These are phyloP conservation scores for Myriosclerotinia scirpicola DNA, from an alignment of 2,329 filamentous ascomycete genomes.

Conservation along the genomic window DNA sequence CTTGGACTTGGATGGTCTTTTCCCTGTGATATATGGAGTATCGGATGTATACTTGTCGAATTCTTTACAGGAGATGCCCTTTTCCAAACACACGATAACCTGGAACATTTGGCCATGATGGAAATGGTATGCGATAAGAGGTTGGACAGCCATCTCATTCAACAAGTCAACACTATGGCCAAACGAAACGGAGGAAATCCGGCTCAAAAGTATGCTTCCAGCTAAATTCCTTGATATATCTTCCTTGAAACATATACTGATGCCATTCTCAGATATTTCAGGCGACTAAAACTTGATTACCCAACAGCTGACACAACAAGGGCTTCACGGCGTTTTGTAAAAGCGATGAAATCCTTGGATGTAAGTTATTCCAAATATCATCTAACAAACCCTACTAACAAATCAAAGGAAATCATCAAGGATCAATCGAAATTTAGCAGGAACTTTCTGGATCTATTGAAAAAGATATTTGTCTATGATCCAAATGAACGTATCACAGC, in stretches of 20 bases:
- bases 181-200: conserved; percentile 58
- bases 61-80: conserved; percentile 71
- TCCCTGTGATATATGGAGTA: conserved; percentile 73
- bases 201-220: conserved; percentile 60
- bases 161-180: conserved; percentile 56
- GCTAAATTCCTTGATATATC: background rate
- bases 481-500: conserved; percentile 65
- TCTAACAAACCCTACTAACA: conserved; percentile 29
- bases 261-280: conserved; percentile 58
- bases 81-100: conserved; percentile 71
- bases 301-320: conserved; percentile 62
- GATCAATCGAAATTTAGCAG: conserved; percentile 57
- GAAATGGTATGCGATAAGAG: conserved; percentile 62
- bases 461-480: conserved; percentile 69
- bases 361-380: conserved; percentile 46
- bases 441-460: conserved; percentile 63
- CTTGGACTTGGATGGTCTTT: conserved; percentile 70
- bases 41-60: conserved; percentile 70
- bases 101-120: conserved; percentile 76
- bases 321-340: conserved; percentile 65
- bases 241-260: conserved; percentile 36
- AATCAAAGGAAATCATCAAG: conserved; percentile 63
- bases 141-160: conserved; percentile 60
- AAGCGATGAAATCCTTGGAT: conserved; percentile 67
- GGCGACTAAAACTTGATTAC: conserved; percentile 64